phyloP scores from a whole-genome alignment of 371 early-diverging fungal species.

The Mucor piriformis region DNA sequence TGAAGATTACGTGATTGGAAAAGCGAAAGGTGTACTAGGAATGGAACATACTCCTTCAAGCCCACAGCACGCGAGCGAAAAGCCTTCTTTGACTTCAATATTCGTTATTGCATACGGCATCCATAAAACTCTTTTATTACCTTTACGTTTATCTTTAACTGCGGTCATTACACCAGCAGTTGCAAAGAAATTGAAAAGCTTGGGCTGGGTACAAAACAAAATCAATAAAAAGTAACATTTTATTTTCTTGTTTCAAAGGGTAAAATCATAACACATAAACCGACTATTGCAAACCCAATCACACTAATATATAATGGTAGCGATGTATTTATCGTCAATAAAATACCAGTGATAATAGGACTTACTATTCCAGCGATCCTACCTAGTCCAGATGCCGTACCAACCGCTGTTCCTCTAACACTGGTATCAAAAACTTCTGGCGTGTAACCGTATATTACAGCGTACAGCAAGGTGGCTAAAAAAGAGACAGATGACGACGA shows the following conservation, averaged over 20 bases:
- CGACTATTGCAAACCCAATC: conserved; percentile 59
- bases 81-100: conserved; percentile 42
- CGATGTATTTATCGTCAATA: conserved; percentile 58
- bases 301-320: conserved; percentile 75
- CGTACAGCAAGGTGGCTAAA: conserved; percentile 79
- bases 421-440: conserved; percentile 84
- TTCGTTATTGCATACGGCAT: conserved; percentile 52
- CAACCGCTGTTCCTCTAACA: conserved; percentile 81
- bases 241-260: conserved; percentile 68
- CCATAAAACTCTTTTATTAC: conserved; percentile 51
- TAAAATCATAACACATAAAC: conserved; percentile 64
- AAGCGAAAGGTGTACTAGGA: conserved; percentile 11
- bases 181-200: conserved; percentile 8
- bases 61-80: conserved; percentile 11
- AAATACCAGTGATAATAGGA: conserved; percentile 72
- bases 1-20: conserved; percentile 35
- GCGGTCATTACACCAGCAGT: conserved; percentile 50
- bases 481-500: conserved; percentile 73
- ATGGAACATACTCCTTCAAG: conserved; percentile 15
- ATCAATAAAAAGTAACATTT: conserved; percentile 2
- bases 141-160: conserved; percentile 48
- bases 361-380: conserved; percentile 79
- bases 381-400: conserved; percentile 77
- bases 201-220: conserved; percentile 22
- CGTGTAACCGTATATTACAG: conserved; percentile 86